A percentile compares a stretch with the other conserved stretches of the same genome.
These are phyloP conservation scores for Fragaria vesca DNA, from an alignment of 306 rosid species.

Conservation along the genomic window DNA sequence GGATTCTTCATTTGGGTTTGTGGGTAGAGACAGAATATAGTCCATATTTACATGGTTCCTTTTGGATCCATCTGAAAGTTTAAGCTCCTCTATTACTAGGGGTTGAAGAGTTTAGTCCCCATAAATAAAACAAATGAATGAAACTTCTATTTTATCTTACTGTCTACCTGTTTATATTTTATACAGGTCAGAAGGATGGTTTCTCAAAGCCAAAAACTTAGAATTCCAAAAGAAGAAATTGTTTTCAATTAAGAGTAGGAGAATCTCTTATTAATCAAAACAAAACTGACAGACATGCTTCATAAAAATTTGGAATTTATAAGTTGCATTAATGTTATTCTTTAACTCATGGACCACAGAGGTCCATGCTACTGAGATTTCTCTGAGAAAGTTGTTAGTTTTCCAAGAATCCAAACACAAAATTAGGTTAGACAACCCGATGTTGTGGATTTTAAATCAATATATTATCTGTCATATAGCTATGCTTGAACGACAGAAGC, in stretches of 20 bases:
- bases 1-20: conserved; percentile 22
- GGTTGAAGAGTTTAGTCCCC: conserved; percentile 35
- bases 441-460: conserved; percentile 23
- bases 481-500: conserved; percentile 13
- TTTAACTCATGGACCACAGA: conserved; percentile 40
- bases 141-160: conserved; percentile 82
- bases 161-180: conserved; percentile 27
- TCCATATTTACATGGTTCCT: conserved; percentile 26
- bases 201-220: conserved; percentile 40
- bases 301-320: conserved; percentile 42
- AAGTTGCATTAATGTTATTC: conserved; percentile 30
- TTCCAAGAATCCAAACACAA: conserved; percentile 35
- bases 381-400: conserved; percentile 25
- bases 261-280: conserved; percentile 35
- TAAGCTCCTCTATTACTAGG: not conserved
- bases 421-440: conserved; percentile 26
- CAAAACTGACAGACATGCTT: conserved; percentile 71
- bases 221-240: conserved; percentile 15
- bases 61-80: conserved; percentile 46
- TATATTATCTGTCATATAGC: conserved; percentile 18
- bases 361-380: conserved; percentile 43
- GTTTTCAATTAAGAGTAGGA: conserved; percentile 24
- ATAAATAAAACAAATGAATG: conserved; percentile 56
- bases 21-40: conserved; percentile 38
- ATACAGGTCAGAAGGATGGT: conserved; percentile 37